Evolutionary conservation across 1,139 yeast genomes (phyloP), one percentile per base, ranked within the genome.

Genomic region (Sugiyamaella castrensis): DNA sequence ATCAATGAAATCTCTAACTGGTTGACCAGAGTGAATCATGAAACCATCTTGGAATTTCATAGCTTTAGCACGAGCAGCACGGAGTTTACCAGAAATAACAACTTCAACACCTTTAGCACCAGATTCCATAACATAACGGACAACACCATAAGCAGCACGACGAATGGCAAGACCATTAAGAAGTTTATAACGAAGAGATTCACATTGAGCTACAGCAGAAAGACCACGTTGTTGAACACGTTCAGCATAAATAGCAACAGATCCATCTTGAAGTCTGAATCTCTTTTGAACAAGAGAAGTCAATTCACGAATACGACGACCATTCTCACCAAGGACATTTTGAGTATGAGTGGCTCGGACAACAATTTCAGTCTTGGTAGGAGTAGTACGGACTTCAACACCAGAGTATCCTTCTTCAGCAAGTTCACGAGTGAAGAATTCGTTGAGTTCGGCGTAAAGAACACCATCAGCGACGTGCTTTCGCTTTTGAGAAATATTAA

Each of bases 81-180:
- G 88, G 76, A 94, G 86, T 81, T 92, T 92, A 85, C 98, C 98
- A 66, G 97, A 88, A 73, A 91, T 87, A 68, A 92, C 97, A 75
- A 91, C 98, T 80, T 92, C 98, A 71, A 94, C 97, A 89, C 99
- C 99, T 87, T 94, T 94, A 73, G 98, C 99, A 79, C 98, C 98
- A 64, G 98, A 89, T 77, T 91, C 98, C 97, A 92, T 94, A 71
- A 95, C 96, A 83, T 84, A 89, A 84, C 98, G 91, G 79, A 94
- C 95, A 70, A 94, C 98, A 88, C 98, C 98, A 87, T 92, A 92
- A 70, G 98, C 98, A 70, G 98, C 98, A 82, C 98, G 88, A 84
- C 98, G 91, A 82, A 92, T 89, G 73, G 98, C 97, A 74, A 92
- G 85, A 81, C 98, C 98, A 79, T 84, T 87, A 73, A 94, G 87